These are phyloP conservation scores for Globisporangium iwayamae DNA, from an alignment of 352 stramenopile genomes.

Conservation along the genomic window DNA sequence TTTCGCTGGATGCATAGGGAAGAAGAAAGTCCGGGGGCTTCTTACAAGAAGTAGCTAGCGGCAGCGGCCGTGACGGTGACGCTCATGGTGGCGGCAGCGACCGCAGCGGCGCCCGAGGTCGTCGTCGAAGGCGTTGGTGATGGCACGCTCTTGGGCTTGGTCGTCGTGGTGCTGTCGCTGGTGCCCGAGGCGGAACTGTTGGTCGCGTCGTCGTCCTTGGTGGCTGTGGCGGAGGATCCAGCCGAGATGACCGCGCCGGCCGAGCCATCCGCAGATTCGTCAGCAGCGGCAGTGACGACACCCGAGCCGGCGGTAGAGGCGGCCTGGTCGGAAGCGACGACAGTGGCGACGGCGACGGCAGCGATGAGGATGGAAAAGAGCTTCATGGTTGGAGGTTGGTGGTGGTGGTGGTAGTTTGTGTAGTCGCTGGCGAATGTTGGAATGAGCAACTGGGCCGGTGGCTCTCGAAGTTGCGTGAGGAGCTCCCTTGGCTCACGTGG, in stretches of 20 bases:
- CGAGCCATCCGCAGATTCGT: not conserved
- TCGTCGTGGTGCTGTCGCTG: slow-evolving; percentile 8
- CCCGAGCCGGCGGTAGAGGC: slow-evolving; percentile 10
- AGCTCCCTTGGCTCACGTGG: not conserved
- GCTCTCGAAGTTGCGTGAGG: not conserved
- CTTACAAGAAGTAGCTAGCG: slow-evolving; percentile 21
- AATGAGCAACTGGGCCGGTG: slow-evolving; percentile 20
- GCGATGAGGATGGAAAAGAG: slow-evolving; percentile 37
- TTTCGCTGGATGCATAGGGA: not conserved
- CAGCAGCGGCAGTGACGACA: not conserved
- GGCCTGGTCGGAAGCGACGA: slow-evolving; percentile 18
- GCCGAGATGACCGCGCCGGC: not conserved
- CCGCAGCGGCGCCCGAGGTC: slow-evolving; percentile 14
- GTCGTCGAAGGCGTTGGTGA: slow-evolving; percentile 6
- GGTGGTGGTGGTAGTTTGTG: slow-evolving; percentile 17
- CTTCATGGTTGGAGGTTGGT: slow-evolving; percentile 25
- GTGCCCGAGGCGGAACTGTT: slow-evolving; percentile 12
- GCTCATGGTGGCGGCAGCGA: slow-evolving; percentile 9
- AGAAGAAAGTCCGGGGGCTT: not conserved
- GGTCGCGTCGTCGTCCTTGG: not conserved
- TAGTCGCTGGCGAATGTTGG: slow-evolving; percentile 34
- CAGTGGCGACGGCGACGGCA: slow-evolving; percentile 35
- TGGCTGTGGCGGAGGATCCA: not conserved
- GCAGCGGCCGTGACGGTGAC: slow-evolving; percentile 17
- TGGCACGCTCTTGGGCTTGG: slow-evolving; percentile 9